These are phyloP conservation scores for Termitomyces sp. DNA, from an alignment of 768 basidiomycete species.

Conservation along the genomic window DNA sequence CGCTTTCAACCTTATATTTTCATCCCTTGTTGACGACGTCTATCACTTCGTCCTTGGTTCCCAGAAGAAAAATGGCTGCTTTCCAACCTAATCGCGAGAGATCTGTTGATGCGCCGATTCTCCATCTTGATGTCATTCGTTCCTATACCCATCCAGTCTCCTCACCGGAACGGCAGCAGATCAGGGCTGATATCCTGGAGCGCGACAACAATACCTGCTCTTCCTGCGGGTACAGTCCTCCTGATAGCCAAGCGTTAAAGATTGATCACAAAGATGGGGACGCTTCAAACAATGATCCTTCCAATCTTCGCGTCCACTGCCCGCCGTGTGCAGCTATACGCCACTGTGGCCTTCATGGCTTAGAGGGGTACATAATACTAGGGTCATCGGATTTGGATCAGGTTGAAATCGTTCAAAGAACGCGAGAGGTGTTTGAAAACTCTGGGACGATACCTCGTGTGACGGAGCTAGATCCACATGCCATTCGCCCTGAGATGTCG, in stretches of 20 bases:
- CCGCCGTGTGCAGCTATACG: slow-evolving; percentile 11
- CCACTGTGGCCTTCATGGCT: slow-evolving; percentile 7
- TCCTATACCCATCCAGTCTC: not conserved
- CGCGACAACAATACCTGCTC: slow-evolving; percentile 11
- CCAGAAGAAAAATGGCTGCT: not conserved
- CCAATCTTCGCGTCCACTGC: slow-evolving; percentile 9
- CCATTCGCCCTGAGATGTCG: not conserved
- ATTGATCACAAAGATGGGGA: slow-evolving; percentile 8
- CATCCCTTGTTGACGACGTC: not conserved
- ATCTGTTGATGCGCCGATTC: not conserved
- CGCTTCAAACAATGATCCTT: slow-evolving; percentile 7
- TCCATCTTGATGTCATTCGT: slow-evolving; percentile 8
- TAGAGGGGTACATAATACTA: not conserved
- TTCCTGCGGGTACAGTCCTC: slow-evolving; percentile 7
- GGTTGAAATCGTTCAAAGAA: slow-evolving; percentile 13
- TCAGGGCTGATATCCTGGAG: slow-evolving; percentile 2
- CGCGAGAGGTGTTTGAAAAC: slow-evolving; percentile 9
- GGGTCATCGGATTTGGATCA: slow-evolving; percentile 11
- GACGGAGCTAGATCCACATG: slow-evolving; percentile 8
- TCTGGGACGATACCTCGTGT: slow-evolving; percentile 9
- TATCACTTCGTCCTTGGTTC: not conserved
- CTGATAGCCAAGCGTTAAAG: slow-evolving; percentile 1
- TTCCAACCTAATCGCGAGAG: not conserved
- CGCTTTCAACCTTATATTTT: not conserved
- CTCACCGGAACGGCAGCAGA: slow-evolving; percentile 1